These are phyloP conservation scores for Aureobasidium pullulans DNA, from an alignment of 2,329 filamentous ascomycete genomes.

Conservation along the genomic window DNA sequence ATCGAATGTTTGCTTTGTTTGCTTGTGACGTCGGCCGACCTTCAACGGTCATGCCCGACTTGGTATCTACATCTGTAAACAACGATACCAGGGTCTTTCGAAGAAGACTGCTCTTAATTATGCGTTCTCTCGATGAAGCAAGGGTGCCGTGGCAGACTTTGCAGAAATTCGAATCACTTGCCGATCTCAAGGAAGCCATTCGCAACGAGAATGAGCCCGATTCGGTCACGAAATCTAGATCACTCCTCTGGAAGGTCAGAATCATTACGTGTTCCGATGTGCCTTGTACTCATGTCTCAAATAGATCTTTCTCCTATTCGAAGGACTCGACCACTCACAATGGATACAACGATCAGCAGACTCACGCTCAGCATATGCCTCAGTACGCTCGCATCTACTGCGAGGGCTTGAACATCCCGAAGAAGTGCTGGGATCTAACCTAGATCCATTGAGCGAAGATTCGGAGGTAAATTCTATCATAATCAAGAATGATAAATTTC, in stretches of 20 bases:
- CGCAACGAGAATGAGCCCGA: constrained; percentile 17
- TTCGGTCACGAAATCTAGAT: constrained; percentile 42
- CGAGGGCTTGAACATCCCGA: constrained; percentile 80
- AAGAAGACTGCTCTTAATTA: constrained; percentile 1
- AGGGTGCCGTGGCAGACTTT: constrained; percentile 27
- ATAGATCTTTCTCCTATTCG: constrained; percentile 74
- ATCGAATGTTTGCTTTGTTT: constrained; percentile 11
- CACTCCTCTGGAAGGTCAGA: constrained; percentile 81
- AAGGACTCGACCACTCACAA: constrained; percentile 53
- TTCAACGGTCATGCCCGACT: constrained; percentile 1
- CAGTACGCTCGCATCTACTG: constrained; percentile 66
- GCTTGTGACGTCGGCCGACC: constrained; percentile 6
- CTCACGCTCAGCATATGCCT: constrained; percentile 65
- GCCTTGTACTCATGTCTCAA: background rate
- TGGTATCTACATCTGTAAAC: background rate
- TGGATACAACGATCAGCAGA: constrained; percentile 64
- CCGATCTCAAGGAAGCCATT: constrained; percentile 25
- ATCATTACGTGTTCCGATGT: no score
- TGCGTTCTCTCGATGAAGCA: constrained; percentile 28
- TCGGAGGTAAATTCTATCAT: constrained; percentile 45
- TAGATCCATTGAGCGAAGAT: constrained; percentile 84
- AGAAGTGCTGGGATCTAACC: constrained; percentile 57
- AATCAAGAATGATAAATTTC: constrained; percentile 13
- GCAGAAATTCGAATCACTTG: constrained; percentile 22
- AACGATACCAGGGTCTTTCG: background rate